A percentile compares a stretch with the other conserved stretches of the same genome.
These are phyloP conservation scores for Termitomyces sp. DNA, from an alignment of 768 basidiomycete genomes.

Conservation along the genomic window DNA sequence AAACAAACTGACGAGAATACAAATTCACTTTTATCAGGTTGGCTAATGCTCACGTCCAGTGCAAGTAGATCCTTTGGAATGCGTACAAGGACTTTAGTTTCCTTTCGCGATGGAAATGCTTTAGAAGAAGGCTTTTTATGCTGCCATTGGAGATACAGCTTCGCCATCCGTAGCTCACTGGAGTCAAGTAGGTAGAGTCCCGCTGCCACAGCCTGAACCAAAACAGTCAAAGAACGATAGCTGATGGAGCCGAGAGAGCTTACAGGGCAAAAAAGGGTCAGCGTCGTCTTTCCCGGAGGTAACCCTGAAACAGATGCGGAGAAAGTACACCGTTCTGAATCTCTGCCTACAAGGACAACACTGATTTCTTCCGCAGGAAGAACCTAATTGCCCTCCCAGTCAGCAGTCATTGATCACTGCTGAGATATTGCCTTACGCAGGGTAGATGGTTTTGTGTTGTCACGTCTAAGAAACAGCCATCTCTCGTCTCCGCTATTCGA, in stretches of 20 bases:
- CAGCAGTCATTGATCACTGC: neutral
- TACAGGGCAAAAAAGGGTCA: conserved; percentile 72
- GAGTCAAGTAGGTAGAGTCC: conserved; percentile 68
- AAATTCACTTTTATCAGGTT: conserved; percentile 43
- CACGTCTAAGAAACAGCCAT: conserved; percentile 60
- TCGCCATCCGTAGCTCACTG: conserved; percentile 61
- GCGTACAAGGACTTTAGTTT: conserved; percentile 41
- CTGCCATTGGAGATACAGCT: conserved; percentile 63
- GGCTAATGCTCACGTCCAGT: conserved; percentile 57
- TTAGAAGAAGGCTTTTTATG: conserved; percentile 35
- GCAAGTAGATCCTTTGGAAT: conserved; percentile 61
- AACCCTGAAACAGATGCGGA: conserved; percentile 36
- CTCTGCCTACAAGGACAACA: conserved; percentile 56
- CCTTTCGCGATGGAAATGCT: conserved; percentile 20
- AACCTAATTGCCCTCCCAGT: conserved; percentile 32
- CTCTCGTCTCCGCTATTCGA: conserved; percentile 49
- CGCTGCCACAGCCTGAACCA: conserved; percentile 54
- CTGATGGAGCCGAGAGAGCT: conserved; percentile 18
- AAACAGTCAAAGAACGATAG: neutral
- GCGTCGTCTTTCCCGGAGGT: conserved; percentile 49
- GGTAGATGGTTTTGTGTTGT: conserved; percentile 63
- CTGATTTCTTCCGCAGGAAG: conserved; percentile 59
- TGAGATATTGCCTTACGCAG: conserved; percentile 44
- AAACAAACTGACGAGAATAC: neutral
- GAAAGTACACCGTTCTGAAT: conserved; percentile 60